Evolutionary conservation across 2,329 filamentous ascomycete species (phyloP), one percentile per base, ranked within the genome.

Genomic region (Fusarium anguioides): DNA sequence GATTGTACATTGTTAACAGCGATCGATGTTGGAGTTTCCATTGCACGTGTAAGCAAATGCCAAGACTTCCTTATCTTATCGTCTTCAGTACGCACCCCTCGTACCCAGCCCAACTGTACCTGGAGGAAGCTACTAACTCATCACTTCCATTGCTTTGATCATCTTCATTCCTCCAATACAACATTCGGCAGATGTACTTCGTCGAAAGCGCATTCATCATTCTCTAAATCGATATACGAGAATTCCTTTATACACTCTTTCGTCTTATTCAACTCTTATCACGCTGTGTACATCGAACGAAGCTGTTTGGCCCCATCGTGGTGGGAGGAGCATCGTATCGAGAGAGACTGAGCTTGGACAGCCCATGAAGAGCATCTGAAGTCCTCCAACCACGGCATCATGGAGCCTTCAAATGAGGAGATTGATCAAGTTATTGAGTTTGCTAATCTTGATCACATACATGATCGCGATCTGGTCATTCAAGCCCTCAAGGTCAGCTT

Each of bases 401-500:
- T 78, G 69, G 79, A 80, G 26, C 77, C 79, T 26, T 75, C 76
- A 20, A 76, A 81, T 42, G 75, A 74, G 3, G 72, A 78, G 36
- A 77, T 83, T 65, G 68, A 57, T 54, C 72, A 75, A 35, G 79
- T 84, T 68, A 77, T 81, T 58, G 82, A 83, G 45, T 79, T 83
- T 67, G 75, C 78, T 8, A 69, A 72, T 33, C 76, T 83, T 27
- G 64, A 78, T 55, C 71, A 70, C 7, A 44, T 70, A 2, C 66
- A 75, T n/a, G 81, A 83, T 58, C 79, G 78, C 20, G 63, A 67
- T 37, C 73, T 83, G 65, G 76, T 82, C 27, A 74, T 77, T 40
- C 73, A 78, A 40, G 81, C 81, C 21, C 76, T 83, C 39, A 82
- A 79, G 78, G 80, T 81, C 60, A 45, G 49, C 49, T 53, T 42